Evolutionary conservation across 306 rosid genomes (phyloP).

Genomic region (Rosa lucieae): DNA sequence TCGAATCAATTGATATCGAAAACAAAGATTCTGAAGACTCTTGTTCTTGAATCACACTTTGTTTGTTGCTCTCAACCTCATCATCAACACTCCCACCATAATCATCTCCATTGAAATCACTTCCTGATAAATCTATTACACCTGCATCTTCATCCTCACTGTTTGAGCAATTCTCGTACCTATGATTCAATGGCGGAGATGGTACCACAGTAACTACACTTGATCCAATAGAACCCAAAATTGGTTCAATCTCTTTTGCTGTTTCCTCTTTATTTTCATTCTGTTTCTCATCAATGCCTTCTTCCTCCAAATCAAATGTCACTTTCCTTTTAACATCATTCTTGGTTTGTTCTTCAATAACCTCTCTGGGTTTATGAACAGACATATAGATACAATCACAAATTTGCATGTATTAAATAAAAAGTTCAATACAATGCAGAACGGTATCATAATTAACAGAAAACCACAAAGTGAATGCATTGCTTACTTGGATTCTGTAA

Average conservation of each 20-base stretch:
- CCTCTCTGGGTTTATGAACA: conserved; percentile 32
- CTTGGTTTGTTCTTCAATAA: conserved; percentile 32
- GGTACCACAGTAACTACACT: conserved; percentile 4
- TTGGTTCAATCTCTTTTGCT: conserved; percentile 1
- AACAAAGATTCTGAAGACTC: conserved; percentile 81
- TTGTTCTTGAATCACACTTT: conserved; percentile 21
- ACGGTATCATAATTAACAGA: neutral
- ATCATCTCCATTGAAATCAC: conserved; percentile 20
- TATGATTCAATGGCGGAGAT: conserved; percentile 13
- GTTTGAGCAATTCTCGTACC: conserved; percentile 28
- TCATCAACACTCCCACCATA: neutral
- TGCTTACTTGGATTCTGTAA: conserved; percentile 57
- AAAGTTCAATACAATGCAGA: neutral
- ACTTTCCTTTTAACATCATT: conserved; percentile 25
- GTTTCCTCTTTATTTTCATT: conserved; percentile 25
- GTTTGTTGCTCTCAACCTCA: conserved; percentile 4
- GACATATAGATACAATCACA: neutral
- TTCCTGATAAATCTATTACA: conserved; percentile 3
- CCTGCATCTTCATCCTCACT: conserved; percentile 29
- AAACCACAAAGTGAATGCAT: conserved; percentile 11
- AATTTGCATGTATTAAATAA: neutral
- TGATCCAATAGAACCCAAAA: conserved; percentile 14
- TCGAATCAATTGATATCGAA: conserved; percentile 56
- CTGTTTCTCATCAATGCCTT: conserved; percentile 19
- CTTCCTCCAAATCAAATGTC: conserved; percentile 32